phyloP scores from a whole-genome alignment of 2,329 filamentous ascomycete genomes.

The Macrophomina pseudophaseolina region DNA sequence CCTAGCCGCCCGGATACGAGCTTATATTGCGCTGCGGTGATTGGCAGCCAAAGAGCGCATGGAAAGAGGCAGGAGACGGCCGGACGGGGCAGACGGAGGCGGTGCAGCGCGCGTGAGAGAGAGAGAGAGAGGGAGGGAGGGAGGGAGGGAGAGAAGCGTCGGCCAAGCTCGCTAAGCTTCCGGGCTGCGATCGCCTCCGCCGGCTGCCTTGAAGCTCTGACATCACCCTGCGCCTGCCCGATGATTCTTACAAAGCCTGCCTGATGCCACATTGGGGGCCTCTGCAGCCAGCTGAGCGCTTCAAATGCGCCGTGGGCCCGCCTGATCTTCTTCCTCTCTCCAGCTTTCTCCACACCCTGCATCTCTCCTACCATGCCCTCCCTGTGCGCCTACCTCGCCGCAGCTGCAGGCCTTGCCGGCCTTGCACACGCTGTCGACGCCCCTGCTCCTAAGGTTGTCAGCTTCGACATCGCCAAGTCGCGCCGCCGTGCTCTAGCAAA shows the following conservation, averaged over 20 bases:
- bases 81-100: too few relatives aligned
- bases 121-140: background rate
- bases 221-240: background rate
- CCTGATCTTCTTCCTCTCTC: background rate
- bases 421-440: conserved; percentile 6
- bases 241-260: background rate
- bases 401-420: conserved; percentile 3
- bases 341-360: background rate
- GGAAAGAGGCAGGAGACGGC: too few relatives aligned
- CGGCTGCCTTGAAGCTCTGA: background rate
- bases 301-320: background rate
- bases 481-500: background rate
- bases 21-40: background rate
- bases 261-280: background rate
- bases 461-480: conserved; percentile 20
- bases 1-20: background rate
- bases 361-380: conserved; percentile 4
- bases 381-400: conserved; percentile 3
- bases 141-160: background rate
- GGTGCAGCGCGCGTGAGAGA: background rate
- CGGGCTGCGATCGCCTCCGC: background rate
- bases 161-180: conserved; percentile 17
- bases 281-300: background rate
- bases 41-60: background rate
- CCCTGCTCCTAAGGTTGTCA: conserved; percentile 12